A percentile compares a stretch with the other conserved stretches of the same genome.
Evolutionary conservation across 163 green algal genomes (phyloP).

Genomic region (Scenedesmus sp.): DNA sequence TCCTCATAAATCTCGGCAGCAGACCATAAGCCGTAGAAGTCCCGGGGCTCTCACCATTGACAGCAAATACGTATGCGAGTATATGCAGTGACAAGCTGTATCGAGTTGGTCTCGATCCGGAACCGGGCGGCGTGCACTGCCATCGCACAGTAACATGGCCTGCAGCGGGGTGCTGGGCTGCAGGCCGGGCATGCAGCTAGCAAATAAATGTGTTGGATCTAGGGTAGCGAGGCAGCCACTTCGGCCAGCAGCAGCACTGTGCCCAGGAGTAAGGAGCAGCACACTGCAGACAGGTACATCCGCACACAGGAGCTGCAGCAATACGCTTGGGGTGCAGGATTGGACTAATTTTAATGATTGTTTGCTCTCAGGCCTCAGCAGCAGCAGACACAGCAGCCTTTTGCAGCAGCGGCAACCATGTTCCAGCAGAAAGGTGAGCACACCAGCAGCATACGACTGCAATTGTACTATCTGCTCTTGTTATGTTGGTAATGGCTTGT

Average conservation of each 20-base stretch:
- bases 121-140: neutral
- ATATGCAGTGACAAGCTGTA: slow-evolving; percentile 4
- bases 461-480: neutral
- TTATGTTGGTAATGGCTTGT: neutral
- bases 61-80: neutral
- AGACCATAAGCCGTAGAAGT: neutral
- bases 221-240: slow-evolving; percentile 27
- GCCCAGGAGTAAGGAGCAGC: neutral
- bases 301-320: neutral
- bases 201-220: neutral
- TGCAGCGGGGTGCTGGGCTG: slow-evolving; percentile 37
- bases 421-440: slow-evolving; percentile 34
- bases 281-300: slow-evolving; percentile 6
- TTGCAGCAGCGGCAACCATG: slow-evolving; percentile 18
- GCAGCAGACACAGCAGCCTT: slow-evolving; percentile 40
- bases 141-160: slow-evolving; percentile 40
- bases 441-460: neutral
- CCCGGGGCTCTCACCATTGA: neutral
- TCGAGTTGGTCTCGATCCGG: neutral
- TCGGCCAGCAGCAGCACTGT: slow-evolving; percentile 44
- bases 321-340: neutral
- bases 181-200: slow-evolving; percentile 38
- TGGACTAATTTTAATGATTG: neutral
- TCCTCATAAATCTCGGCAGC: neutral
- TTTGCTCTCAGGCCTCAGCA: slow-evolving; percentile 26